phyloP scores from a whole-genome alignment of 495 filamentous ascomycete species.

The Aspergillus leporis region DNA sequence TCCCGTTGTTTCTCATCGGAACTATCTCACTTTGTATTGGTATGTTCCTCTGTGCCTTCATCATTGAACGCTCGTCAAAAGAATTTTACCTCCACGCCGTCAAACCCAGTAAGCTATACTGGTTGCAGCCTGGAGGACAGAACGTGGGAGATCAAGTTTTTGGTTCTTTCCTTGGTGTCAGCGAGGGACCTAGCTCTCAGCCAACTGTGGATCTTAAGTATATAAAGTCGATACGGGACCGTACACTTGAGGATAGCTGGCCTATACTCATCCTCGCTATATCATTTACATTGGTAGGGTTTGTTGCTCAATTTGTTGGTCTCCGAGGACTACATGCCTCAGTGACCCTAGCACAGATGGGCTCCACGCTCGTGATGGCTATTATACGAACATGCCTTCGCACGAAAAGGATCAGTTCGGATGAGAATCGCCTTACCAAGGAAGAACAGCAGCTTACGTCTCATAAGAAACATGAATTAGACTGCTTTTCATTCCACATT shows the following conservation, averaged over 20 bases:
- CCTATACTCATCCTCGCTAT: conserved; percentile 24
- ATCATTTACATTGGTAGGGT: conserved; percentile 42
- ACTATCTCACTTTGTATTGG: conserved; percentile 36
- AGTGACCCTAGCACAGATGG: conserved; percentile 47
- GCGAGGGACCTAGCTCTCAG: conserved; percentile 21
- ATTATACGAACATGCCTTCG: conserved; percentile 46
- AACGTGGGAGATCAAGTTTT: conserved; percentile 43
- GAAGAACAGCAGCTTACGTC: conserved; percentile 26
- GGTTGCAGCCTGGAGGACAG: conserved; percentile 46
- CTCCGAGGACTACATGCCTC: conserved; percentile 50
- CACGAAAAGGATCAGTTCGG: conserved; percentile 37
- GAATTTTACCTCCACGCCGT: conserved; percentile 29
- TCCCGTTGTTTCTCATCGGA: conserved; percentile 40
- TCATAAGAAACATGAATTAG: conserved; percentile 42
- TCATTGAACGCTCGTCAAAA: conserved; percentile 39
- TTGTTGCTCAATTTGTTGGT: conserved; percentile 52
- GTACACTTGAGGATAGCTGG: conserved; percentile 1
- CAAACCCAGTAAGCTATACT: conserved; percentile 40
- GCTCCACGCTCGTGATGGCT: conserved; percentile 48
- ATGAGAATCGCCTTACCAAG: conserved; percentile 29
- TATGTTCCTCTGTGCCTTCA: conserved; percentile 44
- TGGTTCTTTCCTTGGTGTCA: conserved; percentile 35
- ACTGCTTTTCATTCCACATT: conserved; percentile 45
- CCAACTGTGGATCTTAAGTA: conserved; percentile 26
- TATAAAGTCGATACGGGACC: conserved; percentile 35